phyloP scores from a whole-genome alignment of 495 filamentous ascomycete genomes.

The Aspergillus biplanus region DNA sequence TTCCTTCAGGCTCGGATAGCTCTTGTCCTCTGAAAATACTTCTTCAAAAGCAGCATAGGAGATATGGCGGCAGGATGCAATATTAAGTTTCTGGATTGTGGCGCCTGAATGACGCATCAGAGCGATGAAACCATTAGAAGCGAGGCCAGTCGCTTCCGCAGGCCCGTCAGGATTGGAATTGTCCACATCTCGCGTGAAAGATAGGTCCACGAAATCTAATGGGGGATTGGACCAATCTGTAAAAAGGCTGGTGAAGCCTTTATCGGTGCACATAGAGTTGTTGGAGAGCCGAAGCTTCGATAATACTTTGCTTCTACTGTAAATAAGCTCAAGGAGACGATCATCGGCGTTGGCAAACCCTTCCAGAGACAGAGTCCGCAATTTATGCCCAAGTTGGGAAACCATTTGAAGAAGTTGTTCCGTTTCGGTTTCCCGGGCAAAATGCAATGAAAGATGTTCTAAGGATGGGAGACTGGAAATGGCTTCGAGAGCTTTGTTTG shows the following conservation, averaged over 20 bases:
- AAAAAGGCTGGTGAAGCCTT: conserved; percentile 72
- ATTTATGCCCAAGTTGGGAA: conserved; percentile 55
- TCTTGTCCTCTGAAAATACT: conserved; percentile 63
- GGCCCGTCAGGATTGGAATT: conserved; percentile 65
- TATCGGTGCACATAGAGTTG: conserved; percentile 74
- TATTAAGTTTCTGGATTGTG: conserved; percentile 63
- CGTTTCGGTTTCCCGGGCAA: conserved; percentile 57
- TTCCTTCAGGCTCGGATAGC: conserved; percentile 66
- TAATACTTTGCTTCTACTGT: conserved; percentile 67
- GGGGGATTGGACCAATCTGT: conserved; percentile 71
- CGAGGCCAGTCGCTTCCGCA: conserved; percentile 64
- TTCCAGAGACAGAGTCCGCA: conserved; percentile 75
- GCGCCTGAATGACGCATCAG: conserved; percentile 83
- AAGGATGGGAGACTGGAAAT: conserved; percentile 63
- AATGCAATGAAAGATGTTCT: conserved; percentile 71
- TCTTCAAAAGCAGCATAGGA: conserved; percentile 65
- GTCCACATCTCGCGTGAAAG: conserved; percentile 74
- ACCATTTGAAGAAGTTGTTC: conserved; percentile 64
- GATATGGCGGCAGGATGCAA: conserved; percentile 81
- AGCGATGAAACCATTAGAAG: conserved; percentile 70
- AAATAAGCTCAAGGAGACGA: conserved; percentile 64
- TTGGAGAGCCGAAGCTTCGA: conserved; percentile 76
- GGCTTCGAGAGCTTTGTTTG: conserved; percentile 47
- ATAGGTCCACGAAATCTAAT: conserved; percentile 70
- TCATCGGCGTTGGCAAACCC: conserved; percentile 62